Percentiles rank a stretch among this genome's conserved stretches.
Evolutionary conservation across 2,329 filamentous ascomycete species (phyloP).

Genomic region (Aspergillus latus): DNA sequence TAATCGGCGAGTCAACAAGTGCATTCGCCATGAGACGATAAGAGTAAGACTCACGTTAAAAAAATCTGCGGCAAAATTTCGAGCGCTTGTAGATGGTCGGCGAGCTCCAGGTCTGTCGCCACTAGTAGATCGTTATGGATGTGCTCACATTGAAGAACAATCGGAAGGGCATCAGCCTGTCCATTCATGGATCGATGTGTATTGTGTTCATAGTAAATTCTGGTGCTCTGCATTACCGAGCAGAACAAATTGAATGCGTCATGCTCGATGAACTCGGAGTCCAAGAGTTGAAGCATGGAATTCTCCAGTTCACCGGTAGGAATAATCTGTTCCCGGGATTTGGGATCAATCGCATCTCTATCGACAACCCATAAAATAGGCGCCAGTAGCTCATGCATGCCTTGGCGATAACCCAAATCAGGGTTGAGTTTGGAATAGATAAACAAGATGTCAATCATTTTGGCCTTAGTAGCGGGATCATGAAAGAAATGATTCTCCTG

Average conservation of each 20-base stretch:
- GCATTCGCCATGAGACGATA: not conserved
- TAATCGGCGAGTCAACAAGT: slow-evolving; percentile 7
- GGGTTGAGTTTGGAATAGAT: slow-evolving; percentile 93
- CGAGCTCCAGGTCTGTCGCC: slow-evolving; percentile 78
- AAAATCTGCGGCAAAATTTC: slow-evolving; percentile 97
- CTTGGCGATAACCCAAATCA: slow-evolving; percentile 87
- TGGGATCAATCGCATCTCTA: slow-evolving; percentile 69
- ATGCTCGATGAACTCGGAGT: slow-evolving; percentile 76
- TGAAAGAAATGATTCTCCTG: slow-evolving; percentile 92
- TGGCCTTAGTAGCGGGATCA: slow-evolving; percentile 71
- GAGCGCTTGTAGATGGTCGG: slow-evolving; percentile 74
- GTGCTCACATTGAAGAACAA: slow-evolving; percentile 79
- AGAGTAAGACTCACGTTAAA: slow-evolving; percentile 67
- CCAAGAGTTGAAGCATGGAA: slow-evolving; percentile 65
- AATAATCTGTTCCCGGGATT: slow-evolving; percentile 33
- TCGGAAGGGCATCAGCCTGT: slow-evolving; percentile 60
- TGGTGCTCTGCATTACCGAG: slow-evolving; percentile 81
- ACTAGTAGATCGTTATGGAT: slow-evolving; percentile 82
- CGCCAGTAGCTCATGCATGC: slow-evolving; percentile 95
- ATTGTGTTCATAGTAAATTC: slow-evolving; percentile 78
- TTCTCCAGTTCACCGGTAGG: slow-evolving; percentile 45
- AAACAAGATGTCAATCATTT: slow-evolving; percentile 86
- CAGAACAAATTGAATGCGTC: slow-evolving; percentile 86
- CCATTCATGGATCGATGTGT: slow-evolving; percentile 45
- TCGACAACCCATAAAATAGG: slow-evolving; percentile 84